phyloP scores from a whole-genome alignment of 345 rosid genomes.

The Anastatica hierochuntica region DNA sequence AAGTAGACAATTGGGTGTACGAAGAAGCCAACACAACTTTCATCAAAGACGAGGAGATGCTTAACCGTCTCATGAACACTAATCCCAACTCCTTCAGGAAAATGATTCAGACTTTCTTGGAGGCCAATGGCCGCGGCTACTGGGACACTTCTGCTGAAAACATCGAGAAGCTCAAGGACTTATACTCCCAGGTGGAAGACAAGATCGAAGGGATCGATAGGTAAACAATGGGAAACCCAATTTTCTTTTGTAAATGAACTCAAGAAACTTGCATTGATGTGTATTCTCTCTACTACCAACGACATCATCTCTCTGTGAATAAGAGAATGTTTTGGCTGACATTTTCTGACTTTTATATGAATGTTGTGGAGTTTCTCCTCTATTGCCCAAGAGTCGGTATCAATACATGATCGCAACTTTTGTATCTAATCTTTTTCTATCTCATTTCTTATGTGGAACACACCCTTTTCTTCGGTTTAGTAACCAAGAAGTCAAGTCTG shows the following conservation, averaged over 20 bases:
- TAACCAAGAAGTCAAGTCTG: too few relatives aligned
- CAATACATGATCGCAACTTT: not conserved
- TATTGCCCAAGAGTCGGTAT: not conserved
- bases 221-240: constrained; percentile 19
- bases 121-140: constrained; percentile 95
- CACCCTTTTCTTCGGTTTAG: too few relatives aligned
- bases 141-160: constrained; percentile 86
- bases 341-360: constrained; percentile 17
- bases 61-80: constrained; percentile 70
- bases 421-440: too few relatives aligned
- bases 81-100: constrained; percentile 95
- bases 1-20: constrained; percentile 96
- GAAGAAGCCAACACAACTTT: constrained; percentile 95
- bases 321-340: constrained; percentile 25
- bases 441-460: not conserved
- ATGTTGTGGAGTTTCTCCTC: constrained; percentile 3
- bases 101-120: constrained; percentile 89
- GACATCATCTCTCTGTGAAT: constrained; percentile 26
- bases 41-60: constrained; percentile 89
- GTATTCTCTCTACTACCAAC: constrained; percentile 4
- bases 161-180: constrained; percentile 74
- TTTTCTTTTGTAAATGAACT: constrained; percentile 8
- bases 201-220: constrained; percentile 94
- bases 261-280: not conserved
- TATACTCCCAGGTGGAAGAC: constrained; percentile 93